Percentiles rank a stretch among this genome's conserved stretches.
Conservation (phyloP, 1,139 yeast species). For the Candida buenavistaensis region DNA sequence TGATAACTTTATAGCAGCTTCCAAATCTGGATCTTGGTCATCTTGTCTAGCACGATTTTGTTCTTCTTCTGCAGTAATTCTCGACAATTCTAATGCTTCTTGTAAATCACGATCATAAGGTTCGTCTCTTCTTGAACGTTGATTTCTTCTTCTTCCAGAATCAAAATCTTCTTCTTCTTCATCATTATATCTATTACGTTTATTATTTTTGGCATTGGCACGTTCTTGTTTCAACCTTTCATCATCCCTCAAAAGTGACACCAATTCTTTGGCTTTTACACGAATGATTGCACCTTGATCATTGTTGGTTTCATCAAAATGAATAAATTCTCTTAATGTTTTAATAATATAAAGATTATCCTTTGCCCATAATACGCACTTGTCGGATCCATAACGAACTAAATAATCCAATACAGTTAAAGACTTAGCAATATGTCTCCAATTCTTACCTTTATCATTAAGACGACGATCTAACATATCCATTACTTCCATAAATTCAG, state of each 20-base stretch:
- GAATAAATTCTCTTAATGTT: constrained; percentile 88
- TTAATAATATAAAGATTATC: constrained; percentile 88
- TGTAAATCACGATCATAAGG: constrained; percentile 82
- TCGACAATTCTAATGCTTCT: constrained; percentile 80
- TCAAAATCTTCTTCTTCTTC: constrained; percentile 7
- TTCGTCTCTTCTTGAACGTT: constrained; percentile 24
- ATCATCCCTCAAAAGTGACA: constrained; percentile 75
- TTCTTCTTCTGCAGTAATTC: constrained; percentile 85
- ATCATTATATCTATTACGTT: constrained; percentile 10
- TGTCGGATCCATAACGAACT: constrained; percentile 85
- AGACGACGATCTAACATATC: constrained; percentile 93
- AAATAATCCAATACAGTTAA: constrained; percentile 86
- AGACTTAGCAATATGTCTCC: constrained; percentile 96
- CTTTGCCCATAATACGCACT: constrained; percentile 91
- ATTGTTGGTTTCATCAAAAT: constrained; percentile 71
- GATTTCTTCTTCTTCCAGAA: constrained; percentile 23
- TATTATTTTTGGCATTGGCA: constrained; percentile 36
- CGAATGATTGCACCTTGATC: constrained; percentile 93
- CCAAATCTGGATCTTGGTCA: constrained; percentile 67
- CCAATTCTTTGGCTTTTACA: constrained; percentile 89
- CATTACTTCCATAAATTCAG: constrained; percentile 88
- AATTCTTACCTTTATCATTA: constrained; percentile 95
- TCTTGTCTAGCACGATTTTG: constrained; percentile 33
- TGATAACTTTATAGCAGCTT: constrained; percentile 79
- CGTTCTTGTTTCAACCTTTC: constrained; percentile 82